Conservation (phyloP, 495 filamentous ascomycete species). For the Oleoguttula mirabilis region DNA sequence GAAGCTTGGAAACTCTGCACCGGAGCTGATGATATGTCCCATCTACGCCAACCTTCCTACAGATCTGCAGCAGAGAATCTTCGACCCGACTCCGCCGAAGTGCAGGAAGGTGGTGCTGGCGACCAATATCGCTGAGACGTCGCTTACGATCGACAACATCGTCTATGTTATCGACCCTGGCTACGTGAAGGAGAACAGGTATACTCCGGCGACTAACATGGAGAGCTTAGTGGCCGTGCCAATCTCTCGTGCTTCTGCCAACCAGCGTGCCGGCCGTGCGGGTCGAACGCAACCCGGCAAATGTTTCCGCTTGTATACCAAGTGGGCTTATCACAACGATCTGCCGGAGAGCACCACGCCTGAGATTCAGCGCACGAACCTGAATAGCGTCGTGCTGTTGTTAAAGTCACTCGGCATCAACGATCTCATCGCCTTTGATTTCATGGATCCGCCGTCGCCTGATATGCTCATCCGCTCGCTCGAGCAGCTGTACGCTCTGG, state of each 20-base stretch:
- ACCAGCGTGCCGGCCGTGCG: constrained; percentile 83
- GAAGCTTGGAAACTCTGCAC: constrained; percentile 58
- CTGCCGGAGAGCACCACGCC: constrained; percentile 87
- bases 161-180: constrained; percentile 88
- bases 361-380: constrained; percentile 85
- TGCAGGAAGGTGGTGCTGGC: constrained; percentile 85
- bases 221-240: constrained; percentile 83
- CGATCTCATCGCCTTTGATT: constrained; percentile 88
- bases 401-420: constrained; percentile 89
- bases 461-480: constrained; percentile 84
- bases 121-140: constrained; percentile 95
- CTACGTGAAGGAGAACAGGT: constrained; percentile 92
- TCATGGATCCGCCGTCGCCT: constrained; percentile 86
- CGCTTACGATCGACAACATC: constrained; percentile 86
- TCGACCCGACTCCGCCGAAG: constrained; percentile 74
- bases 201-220: constrained; percentile 85
- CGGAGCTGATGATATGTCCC: constrained; percentile 62
- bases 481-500: constrained; percentile 85
- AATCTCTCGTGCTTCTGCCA: constrained; percentile 85
- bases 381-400: constrained; percentile 72
- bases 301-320: constrained; percentile 90
- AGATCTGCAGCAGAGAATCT: constrained; percentile 86
- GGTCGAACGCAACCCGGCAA: constrained; percentile 90
- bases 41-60: constrained; percentile 82
- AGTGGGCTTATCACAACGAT: constrained; percentile 88